Conservation (phyloP, 768 basidiomycete species). For the Kwoniella sp. region DNA sequence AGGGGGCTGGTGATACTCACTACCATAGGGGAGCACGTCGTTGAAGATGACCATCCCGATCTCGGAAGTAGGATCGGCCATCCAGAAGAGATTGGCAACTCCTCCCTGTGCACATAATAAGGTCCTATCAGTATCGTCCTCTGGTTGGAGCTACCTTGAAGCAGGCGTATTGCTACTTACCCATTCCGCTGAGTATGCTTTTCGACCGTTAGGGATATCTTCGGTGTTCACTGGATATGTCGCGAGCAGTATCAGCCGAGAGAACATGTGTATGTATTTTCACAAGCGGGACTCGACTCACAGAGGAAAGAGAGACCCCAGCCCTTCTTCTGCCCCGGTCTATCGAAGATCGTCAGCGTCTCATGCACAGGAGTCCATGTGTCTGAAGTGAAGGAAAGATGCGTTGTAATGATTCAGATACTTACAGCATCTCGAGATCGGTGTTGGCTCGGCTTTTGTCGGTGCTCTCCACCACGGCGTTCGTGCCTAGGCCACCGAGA, state of each 20-base stretch:
- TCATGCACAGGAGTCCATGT: no score
- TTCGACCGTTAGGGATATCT: constrained; percentile 25
- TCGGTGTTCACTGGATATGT: constrained; percentile 19
- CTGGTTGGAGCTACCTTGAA: constrained; percentile 14
- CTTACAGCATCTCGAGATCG: constrained; percentile 22
- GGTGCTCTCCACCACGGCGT: constrained; percentile 19
- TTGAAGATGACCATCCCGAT: constrained; percentile 23
- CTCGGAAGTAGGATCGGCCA: constrained; percentile 24
- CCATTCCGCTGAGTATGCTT: constrained; percentile 27
- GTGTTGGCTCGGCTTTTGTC: constrained; percentile 10
- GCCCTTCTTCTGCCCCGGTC: constrained; percentile 22
- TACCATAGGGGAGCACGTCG: constrained; percentile 22
- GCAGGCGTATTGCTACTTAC: not conserved
- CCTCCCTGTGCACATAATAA: constrained; percentile 4
- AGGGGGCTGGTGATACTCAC: constrained; percentile 16
- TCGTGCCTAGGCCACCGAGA: constrained; percentile 17
- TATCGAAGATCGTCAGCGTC: no score
- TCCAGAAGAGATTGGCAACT: constrained; percentile 24
- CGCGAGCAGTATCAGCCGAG: no score
- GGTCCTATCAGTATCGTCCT: not conserved
- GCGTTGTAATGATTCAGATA: not conserved
- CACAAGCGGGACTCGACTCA: not conserved
- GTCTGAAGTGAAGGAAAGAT: no score
- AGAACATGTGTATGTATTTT: no score
- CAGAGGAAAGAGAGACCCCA: constrained; percentile 30